Evolutionary conservation across 257 asterid species (phyloP), one percentile per base, ranked within the genome.

Genomic region (Solanum etuberosum): DNA sequence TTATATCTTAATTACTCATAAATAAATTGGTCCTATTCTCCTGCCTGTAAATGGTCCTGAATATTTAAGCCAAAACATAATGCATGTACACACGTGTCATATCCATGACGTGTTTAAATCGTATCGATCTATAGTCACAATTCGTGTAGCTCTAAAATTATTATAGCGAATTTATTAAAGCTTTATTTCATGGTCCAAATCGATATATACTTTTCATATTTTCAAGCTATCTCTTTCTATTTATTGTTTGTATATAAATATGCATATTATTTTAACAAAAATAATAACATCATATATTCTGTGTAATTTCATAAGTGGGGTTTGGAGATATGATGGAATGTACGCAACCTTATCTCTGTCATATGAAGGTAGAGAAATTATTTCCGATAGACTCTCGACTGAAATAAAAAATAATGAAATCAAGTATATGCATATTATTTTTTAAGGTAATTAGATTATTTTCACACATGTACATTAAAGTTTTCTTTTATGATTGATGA

Each of bases 271-370:
- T 40, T 76, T 76, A 14, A 32, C 1, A 23, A 61, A 1, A 61
- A 61, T n/a, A 61, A 5, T 0, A 63, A 10, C 25, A 65, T 27
- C 4, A 27, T 67, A 13, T 67, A 27, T 27, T 0, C 0, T 0
- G 9, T 67, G 0, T 67, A 29, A 67, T 13, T 67, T 13, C 2
- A 29, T 25, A 6, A 5, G 8, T 63, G 4, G 54, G 1, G 0
- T 63, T 5, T 11, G 34, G 4, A n/a, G 0, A 63, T n/a, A n/a
- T 13, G 16, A 25, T 63, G 32, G 0, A n/a, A 5, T 63, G 18
- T 23, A 61, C 3, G 70, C 6, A 61, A 23, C 13, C 15, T 61
- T 54, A 9, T 0, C 3, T 25, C 0, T 25, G 5, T 11, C 71
- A 1, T 12, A 2, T 29, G 74, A 67, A 6, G 5, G 0, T 14